Evolutionary conservation across 75 land plant genomes (phyloP), one percentile per base, ranked within the genome.

Genomic region (Isoetes taiwanensis): DNA sequence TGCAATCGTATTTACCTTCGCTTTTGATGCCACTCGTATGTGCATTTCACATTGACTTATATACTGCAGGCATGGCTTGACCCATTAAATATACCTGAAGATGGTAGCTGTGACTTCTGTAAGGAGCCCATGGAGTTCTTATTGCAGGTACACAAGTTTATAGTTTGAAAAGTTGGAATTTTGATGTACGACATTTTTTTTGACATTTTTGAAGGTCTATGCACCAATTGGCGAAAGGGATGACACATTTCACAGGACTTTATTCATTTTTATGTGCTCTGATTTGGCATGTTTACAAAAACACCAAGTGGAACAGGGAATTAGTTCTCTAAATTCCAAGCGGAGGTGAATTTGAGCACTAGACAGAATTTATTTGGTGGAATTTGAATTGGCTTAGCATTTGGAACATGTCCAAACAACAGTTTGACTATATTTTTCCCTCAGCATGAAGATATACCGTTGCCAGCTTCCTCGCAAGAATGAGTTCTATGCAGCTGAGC

Each of bases 371-470:
- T 19, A 6, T 38, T 56, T 56, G 30, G 57, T 3, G 35, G 1
- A 5, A 3, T 1, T 16, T 30, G 3, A 12, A 6, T 38, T 41
- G 21, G 48, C 30, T 56, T 56, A 32, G n/a, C n/a, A n/a, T n/a
- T n/a, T n/a, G n/a, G n/a, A n/a, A n/a, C n/a, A n/a, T n/a, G n/a
- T n/a, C n/a, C n/a, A n/a, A n/a, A n/a, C n/a, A n/a, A n/a, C n/a
- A n/a, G n/a, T n/a, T n/a, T n/a, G n/a, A n/a, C n/a, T n/a, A 2
- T 58, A 11, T 53, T 34, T 43, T 14, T 59, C 9, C 14, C 5
- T 42, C 53, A 91, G 97, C 66, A 88, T 91, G 75, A 91, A 83
- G 76, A 79, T 91, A 30, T 91, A 83, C 40, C 93, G 97, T 4
- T 78, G 82, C 54, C 97, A 91, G 61, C 64, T 91, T 21, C 80